A percentile compares a stretch with the other conserved stretches of the same genome.
Evolutionary conservation across 2,329 filamentous ascomycete genomes (phyloP).

Genomic region (Tympanopsis confertula): DNA sequence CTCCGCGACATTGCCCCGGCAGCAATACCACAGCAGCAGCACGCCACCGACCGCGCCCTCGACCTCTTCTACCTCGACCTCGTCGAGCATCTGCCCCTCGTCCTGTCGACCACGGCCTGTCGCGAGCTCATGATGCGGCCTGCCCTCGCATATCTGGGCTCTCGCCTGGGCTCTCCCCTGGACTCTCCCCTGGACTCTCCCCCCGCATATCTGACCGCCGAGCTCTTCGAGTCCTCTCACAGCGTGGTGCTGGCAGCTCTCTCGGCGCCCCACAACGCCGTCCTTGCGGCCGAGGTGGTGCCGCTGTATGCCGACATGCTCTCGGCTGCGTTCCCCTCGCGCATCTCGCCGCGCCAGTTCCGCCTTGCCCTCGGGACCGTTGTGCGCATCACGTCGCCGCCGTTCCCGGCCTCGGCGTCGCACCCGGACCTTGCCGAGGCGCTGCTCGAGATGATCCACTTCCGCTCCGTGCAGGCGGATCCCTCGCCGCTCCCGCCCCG

Average conservation of each 20-base stretch:
- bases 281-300: conserved; percentile 58
- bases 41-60: conserved; percentile 60
- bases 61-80: conserved; percentile 82
- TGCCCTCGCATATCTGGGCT: conserved; percentile 61
- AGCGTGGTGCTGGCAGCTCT: conserved; percentile 70
- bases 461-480: conserved; percentile 45
- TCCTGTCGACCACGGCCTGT: conserved; percentile 53
- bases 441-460: conserved; percentile 65
- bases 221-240: conserved; percentile 80
- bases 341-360: conserved; percentile 76
- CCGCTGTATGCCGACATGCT: conserved; percentile 77
- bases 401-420: conserved; percentile 59
- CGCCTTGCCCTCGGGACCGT: conserved; percentile 78
- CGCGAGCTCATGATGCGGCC: conserved; percentile 65
- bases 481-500: conserved; percentile 29
- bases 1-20: conserved; percentile 45
- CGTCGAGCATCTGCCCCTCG: conserved; percentile 69
- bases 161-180: conserved; percentile 40
- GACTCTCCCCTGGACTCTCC: conserved; percentile 25
- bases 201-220: conserved; percentile 11
- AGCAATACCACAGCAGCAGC: conserved; percentile 38
- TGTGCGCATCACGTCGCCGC: conserved; percentile 70
- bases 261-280: conserved; percentile 65
- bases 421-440: conserved; percentile 72
- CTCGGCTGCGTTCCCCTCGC: conserved; percentile 66